phyloP scores from a whole-genome alignment of 495 filamentous ascomycete genomes.

The Penicillium daleae region DNA sequence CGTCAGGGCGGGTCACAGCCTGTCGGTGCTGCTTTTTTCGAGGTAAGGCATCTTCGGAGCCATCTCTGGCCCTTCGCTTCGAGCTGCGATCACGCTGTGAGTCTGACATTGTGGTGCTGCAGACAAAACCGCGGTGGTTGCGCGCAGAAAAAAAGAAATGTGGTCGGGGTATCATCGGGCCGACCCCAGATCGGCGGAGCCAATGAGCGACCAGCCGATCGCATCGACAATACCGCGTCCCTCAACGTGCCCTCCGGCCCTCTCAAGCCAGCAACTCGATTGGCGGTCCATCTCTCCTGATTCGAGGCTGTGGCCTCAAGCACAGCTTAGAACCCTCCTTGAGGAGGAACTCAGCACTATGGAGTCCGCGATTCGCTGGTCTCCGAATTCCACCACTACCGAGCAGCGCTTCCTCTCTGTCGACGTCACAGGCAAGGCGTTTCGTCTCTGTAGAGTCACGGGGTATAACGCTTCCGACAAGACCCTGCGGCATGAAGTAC shows the following conservation, averaged over 20 bases:
- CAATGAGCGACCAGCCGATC: conserved; percentile 33
- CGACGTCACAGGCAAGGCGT: conserved; percentile 77
- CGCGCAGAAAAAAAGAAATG: conserved; percentile 26
- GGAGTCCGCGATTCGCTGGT: conserved; percentile 85
- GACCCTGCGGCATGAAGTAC: conserved; percentile 64
- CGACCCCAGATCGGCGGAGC: conserved; percentile 35
- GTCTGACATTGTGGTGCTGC: conserved; percentile 24
- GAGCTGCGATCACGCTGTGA: conserved; percentile 23
- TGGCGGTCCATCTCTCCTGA: conserved; percentile 10
- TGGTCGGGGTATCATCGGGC: conserved; percentile 33
- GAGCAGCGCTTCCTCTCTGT: conserved; percentile 78
- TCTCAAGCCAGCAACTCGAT: conserved; percentile 1
- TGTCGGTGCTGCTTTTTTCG: conserved; percentile 33
- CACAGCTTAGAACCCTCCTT: conserved; percentile 4
- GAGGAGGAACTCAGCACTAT: conserved; percentile 38
- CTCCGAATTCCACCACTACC: conserved; percentile 70
- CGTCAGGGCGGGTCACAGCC: conserved; percentile 11
- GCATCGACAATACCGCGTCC: conserved; percentile 30
- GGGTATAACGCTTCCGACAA: conserved; percentile 53
- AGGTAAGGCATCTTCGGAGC: conserved; percentile 26
- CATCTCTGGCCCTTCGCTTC: conserved; percentile 40
- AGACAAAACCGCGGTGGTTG: conserved; percentile 4
- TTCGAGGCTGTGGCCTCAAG: conserved; percentile 22
- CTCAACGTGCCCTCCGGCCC: conserved; percentile 14
- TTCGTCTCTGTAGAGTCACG: conserved; percentile 77